Evolutionary conservation across 371 early-diverging fungal species (phyloP), one percentile per base, ranked within the genome.

Genomic region (Mucor saturninus): DNA sequence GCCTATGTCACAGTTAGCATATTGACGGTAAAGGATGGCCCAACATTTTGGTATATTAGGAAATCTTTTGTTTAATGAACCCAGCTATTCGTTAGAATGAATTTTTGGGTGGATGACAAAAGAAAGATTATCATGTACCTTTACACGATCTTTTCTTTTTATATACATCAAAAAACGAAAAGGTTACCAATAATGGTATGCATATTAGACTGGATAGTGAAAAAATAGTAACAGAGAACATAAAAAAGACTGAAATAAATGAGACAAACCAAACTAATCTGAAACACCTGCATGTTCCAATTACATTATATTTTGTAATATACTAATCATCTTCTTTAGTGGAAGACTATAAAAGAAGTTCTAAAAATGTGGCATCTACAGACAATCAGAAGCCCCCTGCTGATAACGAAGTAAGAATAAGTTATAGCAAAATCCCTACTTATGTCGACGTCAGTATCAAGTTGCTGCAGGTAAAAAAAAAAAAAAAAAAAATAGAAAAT

Each of bases 1-100:
- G 67, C 68, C 58, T 63, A 55, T 58, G 64, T 62, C 61, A 43
- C 39, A 68, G 62, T 56, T 49, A 49, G 56, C 58, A 52, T 65
- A 48, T 26, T 57, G 65, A 39, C 68, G 79, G 74, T 74, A 81
- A 81, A 81, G 81, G 81, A 64, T 76, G 77, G 60, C 79, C 56
- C 61, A 35, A 81, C 74, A 81, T 37, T 21, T 30, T 39, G 14
- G 9, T 14, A 5, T 4, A 26, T 32, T 50, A 21, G 35, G 35
- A 35, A 37, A 21, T 49, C 32, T 42, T 54, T 42, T 11, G 13
- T 29, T 30, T 32, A 35, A 70, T 76, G 79, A 76, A 68, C 75
- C 64, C 50, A 48, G 53, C 35, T 59, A 54, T 56, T 32, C 51
- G 48, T 42, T 58, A 56, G 65, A 21, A 29, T 45, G 42, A 48